Evolutionary conservation across 345 rosid species (phyloP).

Genomic region (Arabidopsis thaliana): TAIR10.1 NC_003076.8:16347501-16348000

Average conservation of each 20-base stretch:
- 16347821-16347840: slow-evolving; percentile 87
- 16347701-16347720: slow-evolving; percentile 96
- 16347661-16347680: slow-evolving; percentile 99
- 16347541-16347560: slow-evolving; percentile 80
- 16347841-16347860: slow-evolving; percentile 90
- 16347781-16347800: slow-evolving; percentile 90
- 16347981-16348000: slow-evolving; percentile 93
- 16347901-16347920: slow-evolving; percentile 94
- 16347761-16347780: slow-evolving; percentile 83
- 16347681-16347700: slow-evolving; percentile 95
- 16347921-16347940: slow-evolving; percentile 83
- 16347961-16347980: slow-evolving; percentile 95
- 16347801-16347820: slow-evolving; percentile 80
- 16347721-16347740: slow-evolving; percentile 68
- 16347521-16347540: slow-evolving; percentile 88
- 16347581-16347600: slow-evolving; percentile 66
- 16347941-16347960: slow-evolving; percentile 80
- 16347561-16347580: slow-evolving; percentile 50
- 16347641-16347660: slow-evolving; percentile 81
- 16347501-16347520: slow-evolving; percentile 84
- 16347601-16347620: slow-evolving; percentile 66
- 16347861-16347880: slow-evolving; percentile 81
- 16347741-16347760: slow-evolving; percentile 61
- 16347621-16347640: slow-evolving; percentile 65
- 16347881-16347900: slow-evolving; percentile 98